phyloP scores from a whole-genome alignment of 257 asterid genomes.

The Penstemon eatonii region DNA sequence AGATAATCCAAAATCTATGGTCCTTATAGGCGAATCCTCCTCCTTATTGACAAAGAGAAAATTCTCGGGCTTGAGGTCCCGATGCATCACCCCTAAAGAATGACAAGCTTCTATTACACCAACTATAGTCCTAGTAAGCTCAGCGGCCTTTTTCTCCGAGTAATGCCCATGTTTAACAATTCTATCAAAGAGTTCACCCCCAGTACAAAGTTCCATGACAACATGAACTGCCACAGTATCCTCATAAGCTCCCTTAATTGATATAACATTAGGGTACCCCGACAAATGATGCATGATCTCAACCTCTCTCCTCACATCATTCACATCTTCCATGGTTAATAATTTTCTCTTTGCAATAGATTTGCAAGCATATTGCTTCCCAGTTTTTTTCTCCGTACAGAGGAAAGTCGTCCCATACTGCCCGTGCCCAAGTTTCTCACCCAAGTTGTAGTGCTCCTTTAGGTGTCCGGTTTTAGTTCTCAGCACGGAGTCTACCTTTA shows the following conservation, averaged over 20 bases:
- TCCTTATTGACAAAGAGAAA: constrained; percentile 60
- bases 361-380: constrained; percentile 76
- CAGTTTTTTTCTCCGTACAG: constrained; percentile 57
- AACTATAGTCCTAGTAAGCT: constrained; percentile 76
- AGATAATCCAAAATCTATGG: constrained; percentile 84
- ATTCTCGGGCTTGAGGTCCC: constrained; percentile 90
- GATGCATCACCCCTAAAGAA: constrained; percentile 86
- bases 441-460: constrained; percentile 61
- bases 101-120: constrained; percentile 82
- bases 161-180: constrained; percentile 83
- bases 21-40: constrained; percentile 69
- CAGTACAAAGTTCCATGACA: constrained; percentile 81
- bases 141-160: constrained; percentile 86
- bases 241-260: constrained; percentile 76
- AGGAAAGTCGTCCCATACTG: constrained; percentile 80
- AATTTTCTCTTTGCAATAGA: constrained; percentile 76
- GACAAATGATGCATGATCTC: constrained; percentile 91
- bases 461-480: constrained; percentile 66
- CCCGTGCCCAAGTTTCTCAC: constrained; percentile 77
- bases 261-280: constrained; percentile 61
- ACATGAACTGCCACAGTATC: constrained; percentile 81
- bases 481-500: constrained; percentile 67
- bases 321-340: constrained; percentile 66
- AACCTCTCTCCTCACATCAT: constrained; percentile 87
- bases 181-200: constrained; percentile 90